phyloP scores from a whole-genome alignment of 768 basidiomycete species.

The Amylocystis lapponica region DNA sequence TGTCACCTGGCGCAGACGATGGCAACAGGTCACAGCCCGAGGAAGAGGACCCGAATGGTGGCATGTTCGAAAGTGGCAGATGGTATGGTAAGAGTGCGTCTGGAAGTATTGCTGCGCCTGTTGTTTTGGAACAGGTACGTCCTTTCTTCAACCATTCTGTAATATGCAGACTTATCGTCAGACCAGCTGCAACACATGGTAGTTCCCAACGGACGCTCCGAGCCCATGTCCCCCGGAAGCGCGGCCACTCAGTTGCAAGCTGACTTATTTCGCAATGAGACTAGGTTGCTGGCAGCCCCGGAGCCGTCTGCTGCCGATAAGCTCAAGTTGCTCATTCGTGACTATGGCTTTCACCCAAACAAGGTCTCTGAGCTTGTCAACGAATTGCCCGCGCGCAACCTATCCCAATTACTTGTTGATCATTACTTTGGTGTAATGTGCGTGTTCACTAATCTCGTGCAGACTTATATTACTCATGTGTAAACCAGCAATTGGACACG shows the following conservation, averaged over 20 bases:
- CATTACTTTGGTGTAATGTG: slow-evolving; percentile 76
- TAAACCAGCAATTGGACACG: slow-evolving; percentile 93
- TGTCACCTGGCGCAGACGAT: slow-evolving; percentile 51
- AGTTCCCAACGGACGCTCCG: too few species aligned
- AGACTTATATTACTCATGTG: slow-evolving; percentile 2
- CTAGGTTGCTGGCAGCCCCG: slow-evolving; percentile 7
- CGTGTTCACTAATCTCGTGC: slow-evolving; percentile 17
- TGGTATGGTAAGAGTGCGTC: slow-evolving; percentile 85
- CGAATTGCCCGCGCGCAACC: slow-evolving; percentile 75
- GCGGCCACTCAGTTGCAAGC: slow-evolving; percentile 25
- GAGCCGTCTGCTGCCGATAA: slow-evolving; percentile 69
- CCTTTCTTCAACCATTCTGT: not conserved
- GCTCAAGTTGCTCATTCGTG: slow-evolving; percentile 78
- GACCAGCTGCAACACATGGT: slow-evolving; percentile 2
- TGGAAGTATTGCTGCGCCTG: slow-evolving; percentile 75
- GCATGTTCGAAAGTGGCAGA: slow-evolving; percentile 76
- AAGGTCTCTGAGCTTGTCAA: slow-evolving; percentile 86
- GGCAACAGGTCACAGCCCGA: slow-evolving; percentile 69
- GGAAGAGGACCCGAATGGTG: slow-evolving; percentile 70
- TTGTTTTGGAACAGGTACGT: slow-evolving; percentile 72
- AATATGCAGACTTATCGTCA: slow-evolving; percentile 1
- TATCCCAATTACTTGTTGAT: slow-evolving; percentile 75
- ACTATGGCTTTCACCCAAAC: slow-evolving; percentile 88
- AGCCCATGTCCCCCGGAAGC: not conserved
- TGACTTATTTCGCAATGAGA: slow-evolving; percentile 26